phyloP scores from a whole-genome alignment of 2,329 filamentous ascomycete species.

The Seiridium cupressi region DNA sequence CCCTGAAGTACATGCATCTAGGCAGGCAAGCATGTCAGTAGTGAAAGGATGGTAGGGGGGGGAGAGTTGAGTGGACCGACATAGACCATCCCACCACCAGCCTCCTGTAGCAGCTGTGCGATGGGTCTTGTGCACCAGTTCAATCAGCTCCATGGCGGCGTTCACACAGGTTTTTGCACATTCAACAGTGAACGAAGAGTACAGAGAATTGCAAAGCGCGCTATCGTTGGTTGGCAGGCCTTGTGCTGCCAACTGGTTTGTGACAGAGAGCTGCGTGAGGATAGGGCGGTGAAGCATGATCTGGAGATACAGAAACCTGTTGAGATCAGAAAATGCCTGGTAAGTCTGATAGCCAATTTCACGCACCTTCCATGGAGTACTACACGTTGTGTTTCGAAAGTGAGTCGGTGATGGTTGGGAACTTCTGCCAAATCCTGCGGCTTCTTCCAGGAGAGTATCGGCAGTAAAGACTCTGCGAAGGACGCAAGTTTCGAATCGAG shows the following conservation, averaged over 20 bases:
- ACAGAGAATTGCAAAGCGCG: neutral
- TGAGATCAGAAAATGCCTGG: neutral
- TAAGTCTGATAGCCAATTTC: neutral
- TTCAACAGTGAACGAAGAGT: neutral
- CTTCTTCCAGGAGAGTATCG: neutral
- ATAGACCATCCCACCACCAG: neutral
- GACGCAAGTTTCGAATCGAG: neutral
- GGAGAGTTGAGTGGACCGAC: too few species aligned
- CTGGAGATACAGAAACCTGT: neutral
- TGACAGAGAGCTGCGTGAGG: neutral
- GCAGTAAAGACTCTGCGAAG: neutral
- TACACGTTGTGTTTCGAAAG: neutral
- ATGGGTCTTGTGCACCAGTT: neutral
- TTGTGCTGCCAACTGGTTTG: neutral
- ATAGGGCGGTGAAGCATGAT: neutral
- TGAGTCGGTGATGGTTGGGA: neutral
- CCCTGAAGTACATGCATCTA: neutral
- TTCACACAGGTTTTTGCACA: neutral
- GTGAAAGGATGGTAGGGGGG: too few species aligned
- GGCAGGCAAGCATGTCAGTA: too few species aligned
- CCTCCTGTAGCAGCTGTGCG: neutral
- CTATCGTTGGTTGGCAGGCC: neutral
- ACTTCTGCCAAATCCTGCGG: neutral
- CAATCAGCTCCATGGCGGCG: neutral
- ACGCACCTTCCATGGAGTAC: neutral